These are phyloP conservation scores for Phytophthora pisi DNA, from an alignment of 352 stramenopile species.

Conservation along the genomic window DNA sequence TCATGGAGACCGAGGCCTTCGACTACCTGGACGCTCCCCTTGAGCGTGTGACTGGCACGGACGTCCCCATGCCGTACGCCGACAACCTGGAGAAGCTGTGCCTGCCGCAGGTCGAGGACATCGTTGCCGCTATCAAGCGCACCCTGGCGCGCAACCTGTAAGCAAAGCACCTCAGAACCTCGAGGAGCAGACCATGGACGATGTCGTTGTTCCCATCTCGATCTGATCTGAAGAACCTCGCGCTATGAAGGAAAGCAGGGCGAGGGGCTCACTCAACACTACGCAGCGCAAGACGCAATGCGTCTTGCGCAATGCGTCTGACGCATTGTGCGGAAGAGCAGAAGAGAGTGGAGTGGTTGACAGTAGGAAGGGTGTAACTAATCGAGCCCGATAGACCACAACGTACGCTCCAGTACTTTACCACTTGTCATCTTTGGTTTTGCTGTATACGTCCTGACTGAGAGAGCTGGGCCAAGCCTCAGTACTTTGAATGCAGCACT, in stretches of 20 bases:
- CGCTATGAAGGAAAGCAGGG: constrained; percentile 38
- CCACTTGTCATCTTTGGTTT: background rate
- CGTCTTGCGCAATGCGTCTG: too few relatives aligned
- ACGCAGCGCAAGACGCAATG: constrained; percentile 23
- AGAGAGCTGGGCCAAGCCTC: too few relatives aligned
- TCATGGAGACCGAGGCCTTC: constrained; percentile 98
- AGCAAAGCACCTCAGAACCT: constrained; percentile 27
- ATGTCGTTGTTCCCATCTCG: constrained; percentile 21
- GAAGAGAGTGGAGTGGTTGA: constrained; percentile 33
- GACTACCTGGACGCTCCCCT: constrained; percentile 99
- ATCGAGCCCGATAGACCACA: constrained; percentile 42
- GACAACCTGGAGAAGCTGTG: constrained; percentile 95
- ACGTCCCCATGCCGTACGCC: constrained; percentile 99
- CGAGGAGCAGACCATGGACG: constrained; percentile 23
- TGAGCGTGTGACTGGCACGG: constrained; percentile 96
- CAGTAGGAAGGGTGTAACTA: constrained; percentile 41
- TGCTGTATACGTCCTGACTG: background rate
- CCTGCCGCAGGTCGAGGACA: constrained; percentile 95
- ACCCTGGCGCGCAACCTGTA: constrained; percentile 79
- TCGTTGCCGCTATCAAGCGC: constrained; percentile 93
- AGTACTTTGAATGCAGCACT: too few relatives aligned
- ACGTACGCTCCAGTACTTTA: constrained; percentile 15
- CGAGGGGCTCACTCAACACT: constrained; percentile 29
- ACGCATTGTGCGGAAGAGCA: constrained; percentile 27
- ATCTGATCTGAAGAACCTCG: constrained; percentile 36